A percentile compares a stretch with the other conserved stretches of the same genome.
These are phyloP conservation scores for Xerophyta viscosa DNA, from an alignment of 106 monocot genomes.

Conservation along the genomic window DNA sequence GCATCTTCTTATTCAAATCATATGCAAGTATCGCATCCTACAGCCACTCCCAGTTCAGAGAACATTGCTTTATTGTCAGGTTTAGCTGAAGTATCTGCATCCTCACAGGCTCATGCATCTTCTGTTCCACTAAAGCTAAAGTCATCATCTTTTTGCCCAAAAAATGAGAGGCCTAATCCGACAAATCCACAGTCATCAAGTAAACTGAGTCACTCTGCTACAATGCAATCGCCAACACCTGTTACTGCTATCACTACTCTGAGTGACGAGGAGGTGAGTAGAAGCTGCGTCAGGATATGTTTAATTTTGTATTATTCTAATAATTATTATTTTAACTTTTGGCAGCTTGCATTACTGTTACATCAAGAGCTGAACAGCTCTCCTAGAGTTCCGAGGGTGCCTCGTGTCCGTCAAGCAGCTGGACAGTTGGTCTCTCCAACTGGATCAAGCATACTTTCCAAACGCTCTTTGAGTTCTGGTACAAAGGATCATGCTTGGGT, in stretches of 20 bases:
- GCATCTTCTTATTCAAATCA: conserved; percentile 28
- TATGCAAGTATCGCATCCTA: conserved; percentile 11
- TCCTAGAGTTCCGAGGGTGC: conserved; percentile 90
- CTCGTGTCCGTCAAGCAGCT: conserved; percentile 59
- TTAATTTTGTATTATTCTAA: conserved; percentile 1
- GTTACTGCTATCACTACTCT: conserved; percentile 34
- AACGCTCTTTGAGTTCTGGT: conserved; percentile 55
- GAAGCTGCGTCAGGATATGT: neutral
- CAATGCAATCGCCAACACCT: conserved; percentile 17
- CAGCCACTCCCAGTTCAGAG: conserved; percentile 20
- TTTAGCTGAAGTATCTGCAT: conserved; percentile 11
- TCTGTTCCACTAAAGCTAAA: conserved; percentile 30
- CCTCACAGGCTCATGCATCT: conserved; percentile 20
- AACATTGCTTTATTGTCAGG: conserved; percentile 6
- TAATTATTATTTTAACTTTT: conserved; percentile 9
- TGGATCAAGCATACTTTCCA: conserved; percentile 62
- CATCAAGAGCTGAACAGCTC: conserved; percentile 99
- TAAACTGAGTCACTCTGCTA: conserved; percentile 29
- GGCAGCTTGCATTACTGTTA: conserved; percentile 77
- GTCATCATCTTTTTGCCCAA: conserved; percentile 27
- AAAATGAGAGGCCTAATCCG: conserved; percentile 55
- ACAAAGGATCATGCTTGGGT: conserved; percentile 63
- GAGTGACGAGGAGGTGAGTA: conserved; percentile 88
- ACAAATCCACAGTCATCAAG: conserved; percentile 24
- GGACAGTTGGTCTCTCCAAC: conserved; percentile 36